A percentile compares a stretch with the other conserved stretches of the same genome.
phyloP scores from a whole-genome alignment of 2,329 filamentous ascomycete species.

The Incumbomyces delicatus region DNA sequence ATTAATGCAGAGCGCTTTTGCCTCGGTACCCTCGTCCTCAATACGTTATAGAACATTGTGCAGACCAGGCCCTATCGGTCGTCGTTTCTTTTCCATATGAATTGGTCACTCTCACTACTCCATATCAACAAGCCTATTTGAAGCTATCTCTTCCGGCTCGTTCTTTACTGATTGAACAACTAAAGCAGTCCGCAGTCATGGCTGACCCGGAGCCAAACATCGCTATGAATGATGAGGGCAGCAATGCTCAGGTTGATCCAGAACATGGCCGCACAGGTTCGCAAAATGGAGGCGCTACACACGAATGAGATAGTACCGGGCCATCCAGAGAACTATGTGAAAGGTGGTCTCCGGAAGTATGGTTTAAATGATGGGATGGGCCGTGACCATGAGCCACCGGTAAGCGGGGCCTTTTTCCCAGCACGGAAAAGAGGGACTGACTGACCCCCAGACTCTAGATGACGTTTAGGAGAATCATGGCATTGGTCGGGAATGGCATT shows the following conservation, averaged over 20 bases:
- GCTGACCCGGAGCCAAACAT: background rate
- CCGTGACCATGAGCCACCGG: conserved; percentile 39
- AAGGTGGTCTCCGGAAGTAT: conserved; percentile 36
- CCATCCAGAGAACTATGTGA: conserved; percentile 37
- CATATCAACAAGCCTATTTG: too few species aligned
- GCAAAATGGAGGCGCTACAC: conserved; percentile 22
- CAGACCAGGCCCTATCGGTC: too few species aligned
- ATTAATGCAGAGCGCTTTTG: too few species aligned
- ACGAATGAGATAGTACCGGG: conserved; percentile 25
- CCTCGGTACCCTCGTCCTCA: too few species aligned
- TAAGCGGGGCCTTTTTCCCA: conserved; percentile 19
- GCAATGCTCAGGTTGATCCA: background rate
- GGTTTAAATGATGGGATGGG: conserved; percentile 34
- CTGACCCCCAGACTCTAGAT: conserved; percentile 9
- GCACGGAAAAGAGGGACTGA: background rate
- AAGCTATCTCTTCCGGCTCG: too few species aligned
- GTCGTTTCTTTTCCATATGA: too few species aligned
- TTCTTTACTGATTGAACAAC: too few species aligned
- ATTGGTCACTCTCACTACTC: too few species aligned
- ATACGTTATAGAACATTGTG: too few species aligned
- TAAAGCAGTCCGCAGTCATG: too few species aligned
- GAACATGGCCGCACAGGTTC: conserved; percentile 23
- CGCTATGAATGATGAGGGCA: background rate
- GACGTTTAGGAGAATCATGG: conserved; percentile 30
- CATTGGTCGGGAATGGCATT: conserved; percentile 50